A percentile compares a stretch with the other conserved stretches of the same genome.
phyloP scores from a whole-genome alignment of 768 basidiomycete species.

The Trametes maxima region DNA sequence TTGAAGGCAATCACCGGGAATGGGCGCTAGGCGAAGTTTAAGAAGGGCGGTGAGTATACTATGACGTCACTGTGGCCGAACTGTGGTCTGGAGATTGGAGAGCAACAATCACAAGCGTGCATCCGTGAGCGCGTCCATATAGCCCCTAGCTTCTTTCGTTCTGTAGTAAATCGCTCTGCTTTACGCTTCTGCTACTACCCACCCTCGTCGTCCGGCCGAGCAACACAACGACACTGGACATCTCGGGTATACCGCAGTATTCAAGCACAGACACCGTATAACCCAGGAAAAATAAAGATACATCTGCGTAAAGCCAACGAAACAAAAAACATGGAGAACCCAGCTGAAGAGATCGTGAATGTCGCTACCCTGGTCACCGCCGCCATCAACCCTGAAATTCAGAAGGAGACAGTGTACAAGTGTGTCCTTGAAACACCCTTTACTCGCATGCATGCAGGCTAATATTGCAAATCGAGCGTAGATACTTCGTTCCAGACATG shows the following conservation, averaged over 20 bases:
- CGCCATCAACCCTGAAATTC: conserved; percentile 50
- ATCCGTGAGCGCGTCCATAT: neutral
- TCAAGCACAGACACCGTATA: neutral
- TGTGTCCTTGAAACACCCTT: neutral
- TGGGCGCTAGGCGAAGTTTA: neutral
- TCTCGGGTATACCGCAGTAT: no score
- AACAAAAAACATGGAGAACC: conserved; percentile 54
- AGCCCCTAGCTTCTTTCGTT: neutral
- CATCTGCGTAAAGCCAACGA: no score
- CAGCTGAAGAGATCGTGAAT: conserved; percentile 48
- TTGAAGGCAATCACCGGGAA: neutral
- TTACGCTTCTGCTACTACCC: no score
- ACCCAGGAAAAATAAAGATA: neutral
- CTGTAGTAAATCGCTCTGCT: no score
- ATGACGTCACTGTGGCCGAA: conserved; percentile 1
- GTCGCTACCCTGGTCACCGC: conserved; percentile 51
- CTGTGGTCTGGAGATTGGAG: neutral
- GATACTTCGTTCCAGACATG: conserved; percentile 57
- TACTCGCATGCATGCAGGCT: neutral
- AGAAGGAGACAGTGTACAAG: conserved; percentile 45
- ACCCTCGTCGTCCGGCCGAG: neutral
- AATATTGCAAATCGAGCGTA: conserved; percentile 11
- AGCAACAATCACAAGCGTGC: neutral
- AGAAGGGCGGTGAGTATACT: neutral
- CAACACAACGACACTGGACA: neutral